A percentile compares a stretch with the other conserved stretches of the same genome.
phyloP scores from a whole-genome alignment of 352 stramenopile genomes.

The Phytopythium helicoides region DNA sequence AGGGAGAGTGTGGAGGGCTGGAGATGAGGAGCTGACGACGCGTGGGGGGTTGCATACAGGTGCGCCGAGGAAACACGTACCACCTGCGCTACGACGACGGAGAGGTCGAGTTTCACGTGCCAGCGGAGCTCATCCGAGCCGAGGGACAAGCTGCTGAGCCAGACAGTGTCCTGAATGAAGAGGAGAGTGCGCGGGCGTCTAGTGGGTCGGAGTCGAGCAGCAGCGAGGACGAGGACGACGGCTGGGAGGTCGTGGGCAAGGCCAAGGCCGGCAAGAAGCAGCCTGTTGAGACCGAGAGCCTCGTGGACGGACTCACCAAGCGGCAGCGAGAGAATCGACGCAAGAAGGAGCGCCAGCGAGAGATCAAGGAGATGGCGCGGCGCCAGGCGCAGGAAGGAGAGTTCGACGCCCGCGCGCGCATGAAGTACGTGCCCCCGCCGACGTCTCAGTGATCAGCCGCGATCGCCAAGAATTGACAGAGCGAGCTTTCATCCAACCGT shows the following conservation, averaged over 20 bases:
- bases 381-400: constrained; percentile 67
- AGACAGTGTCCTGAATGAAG: constrained; percentile 1
- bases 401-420: constrained; percentile 59
- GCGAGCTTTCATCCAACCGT: not conserved
- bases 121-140: constrained; percentile 37
- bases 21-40: too few species aligned
- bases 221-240: constrained; percentile 47
- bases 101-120: constrained; percentile 68
- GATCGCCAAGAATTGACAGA: not conserved
- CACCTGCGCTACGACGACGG: constrained; percentile 79
- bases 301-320: constrained; percentile 68
- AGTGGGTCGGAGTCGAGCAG: not conserved
- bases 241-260: constrained; percentile 67
- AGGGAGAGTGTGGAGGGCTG: not conserved
- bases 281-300: constrained; percentile 9
- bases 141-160: not conserved
- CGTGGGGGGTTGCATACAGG: too few species aligned
- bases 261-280: constrained; percentile 6
- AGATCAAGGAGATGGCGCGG: constrained; percentile 71
- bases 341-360: constrained; percentile 73
- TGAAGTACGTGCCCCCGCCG: constrained; percentile 68
- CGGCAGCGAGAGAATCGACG: constrained; percentile 75
- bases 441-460: constrained; percentile 1
- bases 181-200: constrained; percentile 5
- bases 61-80: constrained; percentile 68